These are phyloP conservation scores for Gossypium davidsonii DNA, from an alignment of 441 rosid genomes.

Conservation along the genomic window DNA sequence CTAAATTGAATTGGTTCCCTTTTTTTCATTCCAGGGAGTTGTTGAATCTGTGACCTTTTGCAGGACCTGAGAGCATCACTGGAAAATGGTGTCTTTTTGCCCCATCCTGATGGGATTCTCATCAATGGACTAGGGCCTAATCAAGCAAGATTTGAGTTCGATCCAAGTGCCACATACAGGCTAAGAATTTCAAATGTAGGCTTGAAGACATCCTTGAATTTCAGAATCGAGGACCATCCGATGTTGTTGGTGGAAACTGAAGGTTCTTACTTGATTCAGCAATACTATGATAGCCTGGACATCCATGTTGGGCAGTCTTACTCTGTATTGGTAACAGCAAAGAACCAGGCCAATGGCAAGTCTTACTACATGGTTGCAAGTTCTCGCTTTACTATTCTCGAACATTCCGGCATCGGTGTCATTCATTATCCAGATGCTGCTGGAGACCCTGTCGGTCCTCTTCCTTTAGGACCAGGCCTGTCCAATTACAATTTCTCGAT, in stretches of 20 bases:
- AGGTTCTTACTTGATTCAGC: conserved; percentile 32
- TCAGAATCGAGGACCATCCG: conserved; percentile 34
- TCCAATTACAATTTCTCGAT: conserved; percentile 25
- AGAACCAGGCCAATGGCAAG: conserved; percentile 16
- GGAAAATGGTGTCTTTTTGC: conserved; percentile 27
- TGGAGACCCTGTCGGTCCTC: conserved; percentile 13
- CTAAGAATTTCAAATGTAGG: conserved; percentile 39
- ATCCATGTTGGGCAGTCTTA: conserved; percentile 46
- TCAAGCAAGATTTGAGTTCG: conserved; percentile 28
- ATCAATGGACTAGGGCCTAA: conserved; percentile 40
- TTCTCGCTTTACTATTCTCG: conserved; percentile 24
- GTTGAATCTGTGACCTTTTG: background rate
- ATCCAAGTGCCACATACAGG: conserved; percentile 33
- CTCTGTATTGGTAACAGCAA: conserved; percentile 33
- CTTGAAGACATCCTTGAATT: conserved; percentile 30
- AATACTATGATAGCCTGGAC: conserved; percentile 26
- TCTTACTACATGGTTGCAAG: conserved; percentile 33
- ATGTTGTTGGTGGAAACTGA: conserved; percentile 40
- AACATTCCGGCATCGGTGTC: conserved; percentile 16
- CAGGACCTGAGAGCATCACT: conserved; percentile 34
- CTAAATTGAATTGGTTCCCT: background rate
- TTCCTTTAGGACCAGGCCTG: conserved; percentile 20
- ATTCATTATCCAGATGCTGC: conserved; percentile 22
- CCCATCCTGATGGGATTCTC: conserved; percentile 35
- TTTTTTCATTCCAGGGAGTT: background rate